Evolutionary conservation across 1,139 yeast species (phyloP), one percentile per base, ranked within the genome.

Genomic region (Nadsonia commutata): DNA sequence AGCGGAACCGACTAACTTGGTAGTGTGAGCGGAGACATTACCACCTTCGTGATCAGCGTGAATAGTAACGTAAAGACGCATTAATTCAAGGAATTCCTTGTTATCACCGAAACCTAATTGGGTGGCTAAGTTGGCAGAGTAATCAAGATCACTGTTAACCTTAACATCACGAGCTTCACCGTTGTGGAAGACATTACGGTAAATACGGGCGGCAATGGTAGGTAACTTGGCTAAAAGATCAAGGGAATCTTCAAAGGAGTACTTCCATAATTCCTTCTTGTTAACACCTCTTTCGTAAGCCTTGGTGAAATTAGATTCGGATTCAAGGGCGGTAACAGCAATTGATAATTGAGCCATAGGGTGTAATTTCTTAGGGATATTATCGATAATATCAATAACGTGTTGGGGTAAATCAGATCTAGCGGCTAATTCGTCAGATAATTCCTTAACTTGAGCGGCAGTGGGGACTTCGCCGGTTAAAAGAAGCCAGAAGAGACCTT

Each of bases 1-100:
- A 47, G 97, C 96, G 40, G 95, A 84, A 60, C 96, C 97, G 53
- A 88, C 97, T 67, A 88, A 74, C 70, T 88, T 95, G 58, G 97
- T 88, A 63, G 97, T 80, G 74, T 88, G 97, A 48, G 97, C 97
- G 51, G 95, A 84, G 53, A 88, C 97, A 65, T 88, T 88, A 68
- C 97, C 97, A 72, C 97, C 97, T 73, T 88, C 97, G 73, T 88
- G 97, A 67, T 88, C 97, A 48, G 94, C 81, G 76, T 88, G 97
- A 67, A 88, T 82, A 59, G 96, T 83, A 65, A 88, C 74, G 78
- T 88, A 88, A 62, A 88, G 76, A 74, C 97, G 83, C 81, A 88
- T 77, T 63, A 88, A 77, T 71, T 88, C 95, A 52, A 80, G 73
- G 66, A 88, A 86, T 70, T 81, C 85, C 61, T 68, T 64, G 72